Percentiles rank a stretch among this genome's conserved stretches.
Conservation (phyloP, 768 basidiomycete species). For the Termitomyces sp. region DNA sequence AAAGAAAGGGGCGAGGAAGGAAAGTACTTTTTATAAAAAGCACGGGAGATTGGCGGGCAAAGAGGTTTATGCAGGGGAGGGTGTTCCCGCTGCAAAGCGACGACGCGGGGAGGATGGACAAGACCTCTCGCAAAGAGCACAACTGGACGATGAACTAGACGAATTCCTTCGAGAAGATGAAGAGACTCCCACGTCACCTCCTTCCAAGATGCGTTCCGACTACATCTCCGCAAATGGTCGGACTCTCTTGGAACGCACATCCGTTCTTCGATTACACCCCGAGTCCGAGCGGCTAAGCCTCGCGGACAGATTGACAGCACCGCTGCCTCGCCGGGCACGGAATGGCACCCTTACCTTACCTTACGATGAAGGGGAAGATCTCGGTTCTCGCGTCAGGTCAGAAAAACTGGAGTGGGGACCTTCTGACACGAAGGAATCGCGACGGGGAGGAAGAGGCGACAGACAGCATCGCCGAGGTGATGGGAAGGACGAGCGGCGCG, state of each 20-base stretch:
- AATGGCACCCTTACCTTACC: slow-evolving; percentile 18
- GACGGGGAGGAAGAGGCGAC: slow-evolving; percentile 12
- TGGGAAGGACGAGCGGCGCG: slow-evolving; percentile 22
- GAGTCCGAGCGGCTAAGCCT: slow-evolving; percentile 25
- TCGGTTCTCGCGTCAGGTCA: slow-evolving; percentile 14
- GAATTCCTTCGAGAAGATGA: slow-evolving; percentile 53
- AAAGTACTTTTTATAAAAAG: slow-evolving; percentile 76
- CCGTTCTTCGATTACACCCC: slow-evolving; percentile 35
- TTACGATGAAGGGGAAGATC: slow-evolving; percentile 16
- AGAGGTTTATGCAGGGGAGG: slow-evolving; percentile 31
- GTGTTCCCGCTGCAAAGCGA: slow-evolving; percentile 27
- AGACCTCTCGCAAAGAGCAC: slow-evolving; percentile 31
- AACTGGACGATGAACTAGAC: slow-evolving; percentile 67
- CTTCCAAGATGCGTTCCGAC: slow-evolving; percentile 67
- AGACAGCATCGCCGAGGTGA: slow-evolving; percentile 16
- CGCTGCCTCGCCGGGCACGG: slow-evolving; percentile 38
- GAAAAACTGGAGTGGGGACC: slow-evolving; percentile 16
- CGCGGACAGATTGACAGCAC: slow-evolving; percentile 40
- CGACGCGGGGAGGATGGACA: slow-evolving; percentile 28
- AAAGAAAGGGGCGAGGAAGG: slow-evolving; percentile 64
- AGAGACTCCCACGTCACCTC: slow-evolving; percentile 37
- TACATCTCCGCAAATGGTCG: slow-evolving; percentile 47
- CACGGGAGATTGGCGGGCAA: slow-evolving; percentile 67
- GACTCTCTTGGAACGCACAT: slow-evolving; percentile 55
- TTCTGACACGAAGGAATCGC: slow-evolving; percentile 6